Evolutionary conservation across 805 yeast species (phyloP).

Genomic region (Metschnikowia kunwiensis): DNA sequence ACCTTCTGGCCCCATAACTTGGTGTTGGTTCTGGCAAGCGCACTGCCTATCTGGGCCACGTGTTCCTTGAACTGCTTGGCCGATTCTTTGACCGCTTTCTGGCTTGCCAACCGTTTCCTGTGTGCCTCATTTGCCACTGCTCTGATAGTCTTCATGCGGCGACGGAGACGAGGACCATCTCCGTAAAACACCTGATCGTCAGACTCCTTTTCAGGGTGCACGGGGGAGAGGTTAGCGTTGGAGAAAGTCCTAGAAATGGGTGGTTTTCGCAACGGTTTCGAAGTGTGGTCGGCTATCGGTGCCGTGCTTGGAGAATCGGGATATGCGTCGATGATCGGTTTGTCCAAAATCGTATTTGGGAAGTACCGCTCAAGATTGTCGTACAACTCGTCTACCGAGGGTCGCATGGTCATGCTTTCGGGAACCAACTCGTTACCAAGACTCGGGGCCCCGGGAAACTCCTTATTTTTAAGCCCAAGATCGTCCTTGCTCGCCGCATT

Average conservation of each 20-base stretch:
- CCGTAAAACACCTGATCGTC: conserved; percentile 37
- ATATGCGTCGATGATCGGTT: conserved; percentile 78
- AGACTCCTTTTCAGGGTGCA: conserved; percentile 23
- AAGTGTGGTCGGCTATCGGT: conserved; percentile 5
- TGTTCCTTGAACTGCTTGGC: background rate
- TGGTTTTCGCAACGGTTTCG: conserved; percentile 22
- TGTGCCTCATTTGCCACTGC: conserved; percentile 89
- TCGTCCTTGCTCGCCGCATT: background rate
- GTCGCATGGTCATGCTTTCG: conserved; percentile 65
- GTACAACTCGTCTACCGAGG: conserved; percentile 91
- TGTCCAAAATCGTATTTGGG: conserved; percentile 89
- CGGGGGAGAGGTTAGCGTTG: conserved; percentile 40
- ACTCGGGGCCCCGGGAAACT: background rate
- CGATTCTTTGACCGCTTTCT: conserved; percentile 13
- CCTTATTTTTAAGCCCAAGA: too few species aligned
- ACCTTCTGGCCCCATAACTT: conserved; percentile 97
- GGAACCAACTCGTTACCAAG: conserved; percentile 3
- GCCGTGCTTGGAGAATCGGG: conserved; percentile 46
- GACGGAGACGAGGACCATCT: conserved; percentile 42
- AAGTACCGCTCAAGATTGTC: conserved; percentile 88
- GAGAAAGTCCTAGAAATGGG: conserved; percentile 43
- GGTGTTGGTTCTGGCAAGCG: conserved; percentile 69
- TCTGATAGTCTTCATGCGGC: conserved; percentile 86
- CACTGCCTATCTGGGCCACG: background rate
- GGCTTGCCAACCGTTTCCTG: conserved; percentile 31